Base-by-base conservation (phyloP, 2,329 filamentous ascomycete species). In the Ceratocystis destructans region DNA sequence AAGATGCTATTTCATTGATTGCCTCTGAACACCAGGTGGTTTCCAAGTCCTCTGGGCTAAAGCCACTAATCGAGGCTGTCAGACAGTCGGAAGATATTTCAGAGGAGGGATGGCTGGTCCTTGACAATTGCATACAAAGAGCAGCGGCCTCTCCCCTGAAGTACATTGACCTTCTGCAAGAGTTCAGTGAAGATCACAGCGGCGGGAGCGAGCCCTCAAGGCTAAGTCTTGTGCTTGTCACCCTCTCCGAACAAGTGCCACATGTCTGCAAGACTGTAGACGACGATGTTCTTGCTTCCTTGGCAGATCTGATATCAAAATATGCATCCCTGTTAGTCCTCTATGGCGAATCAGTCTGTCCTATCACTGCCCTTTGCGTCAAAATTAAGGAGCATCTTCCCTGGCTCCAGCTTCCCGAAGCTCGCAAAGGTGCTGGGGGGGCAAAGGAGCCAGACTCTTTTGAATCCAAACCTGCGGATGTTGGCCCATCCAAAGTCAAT, bases 121-220 rank as follows among this genome's bases (percentile, higher is more conserved):
- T 96, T 31, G 92, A 96, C 72, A 91, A 95, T 69, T 95, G 90
- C 74, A 79, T 89, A 64, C 84, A 84, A 37, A 84, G 92, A 28
- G 89, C 89, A 70, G 86, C 86, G 17, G 85, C 78, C 1, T 87
- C 87, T 28, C 88, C 90, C 0, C 87, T 95, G 72, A 95, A 90
- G 72, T 93, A 96, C 71, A 84, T 94, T 33, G 88, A 94, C 68
- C 78, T 85, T 71, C 75, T 89, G 31, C 80, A 85, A 65, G 80
- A 83, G 50, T 74, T 73, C 44, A 61, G 72, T 3, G 70, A 70
- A 2, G 72, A 72, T 12, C 71, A 71, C 55, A 71, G 71, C 55
- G 69, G 73, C 50, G 70, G 75, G n/a, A 69, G 72, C 1, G 46
- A 66, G 1, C 25, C 55, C 4, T 57, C 69, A 55, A 66, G 59